phyloP scores from a whole-genome alignment of 148 eudicot genomes.

The Vaccinium darrowii region DNA sequence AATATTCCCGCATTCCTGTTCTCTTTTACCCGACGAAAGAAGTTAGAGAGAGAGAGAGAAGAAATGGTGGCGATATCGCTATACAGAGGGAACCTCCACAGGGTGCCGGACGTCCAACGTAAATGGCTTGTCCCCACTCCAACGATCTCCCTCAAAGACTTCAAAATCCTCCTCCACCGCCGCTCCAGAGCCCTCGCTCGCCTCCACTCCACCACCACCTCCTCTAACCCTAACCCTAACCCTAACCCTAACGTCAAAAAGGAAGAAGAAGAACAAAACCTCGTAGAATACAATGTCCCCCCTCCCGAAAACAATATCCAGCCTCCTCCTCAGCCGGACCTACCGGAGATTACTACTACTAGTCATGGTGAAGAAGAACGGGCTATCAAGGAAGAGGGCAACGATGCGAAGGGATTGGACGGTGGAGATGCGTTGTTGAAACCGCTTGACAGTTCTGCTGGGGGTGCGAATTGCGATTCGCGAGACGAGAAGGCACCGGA shows the following conservation, averaged over 20 bases:
- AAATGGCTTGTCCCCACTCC: slow-evolving; percentile 64
- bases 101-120: slow-evolving; percentile 56
- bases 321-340: slow-evolving; percentile 7
- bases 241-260: slow-evolving; percentile 8
- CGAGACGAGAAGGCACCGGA: slow-evolving; percentile 11
- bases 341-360: not conserved
- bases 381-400: not conserved
- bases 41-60: not conserved
- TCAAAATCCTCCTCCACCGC: slow-evolving; percentile 62
- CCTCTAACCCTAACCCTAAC: slow-evolving; percentile 26
- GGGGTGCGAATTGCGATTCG: not conserved
- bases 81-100: slow-evolving; percentile 87
- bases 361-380: slow-evolving; percentile 9
- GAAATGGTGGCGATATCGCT: slow-evolving; percentile 85
- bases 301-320: not conserved
- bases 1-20: too few relatives aligned
- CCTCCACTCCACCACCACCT: slow-evolving; percentile 36
- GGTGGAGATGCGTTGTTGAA: not conserved
- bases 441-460: not conserved
- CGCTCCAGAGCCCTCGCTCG: slow-evolving; percentile 68
- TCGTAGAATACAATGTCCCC: not conserved
- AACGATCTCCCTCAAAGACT: slow-evolving; percentile 53
- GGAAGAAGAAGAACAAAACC: not conserved
- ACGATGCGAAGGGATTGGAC: slow-evolving; percentile 12
- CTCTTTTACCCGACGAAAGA: too few relatives aligned